Base-by-base conservation (phyloP, 805 yeast species). In the Blastobotrys mokoenaii region DNA sequence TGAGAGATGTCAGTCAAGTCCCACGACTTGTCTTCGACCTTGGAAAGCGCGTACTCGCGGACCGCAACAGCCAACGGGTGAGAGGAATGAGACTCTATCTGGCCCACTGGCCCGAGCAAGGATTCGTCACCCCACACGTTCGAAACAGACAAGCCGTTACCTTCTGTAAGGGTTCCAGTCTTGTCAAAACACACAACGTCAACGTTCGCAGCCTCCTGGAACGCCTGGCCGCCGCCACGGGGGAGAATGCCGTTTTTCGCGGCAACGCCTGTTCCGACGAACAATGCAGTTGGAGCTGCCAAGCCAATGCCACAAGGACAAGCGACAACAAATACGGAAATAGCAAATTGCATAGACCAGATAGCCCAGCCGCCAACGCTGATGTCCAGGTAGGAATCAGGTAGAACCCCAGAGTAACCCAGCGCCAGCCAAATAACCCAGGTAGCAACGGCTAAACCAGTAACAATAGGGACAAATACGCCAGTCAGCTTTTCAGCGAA, bases 231-330 rank as follows among this genome's bases (percentile, higher is more conserved):
- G 4, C 93, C 93, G 14, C 90, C 90, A 51, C 82, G 74, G 1
- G 84, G 87, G 33, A 84, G 67, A 43, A 84, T 78, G 16, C 90
- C 93, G 58, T 77, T 65, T 56, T 79, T 80, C 11, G 93, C 93
- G 32, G 89, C 87, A 42, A 84, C 60, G 0, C 90, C 87, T 14
- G 86, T 70, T 2, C 93, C 93, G 10, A 84, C 87, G 66, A 80
- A 82, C 35, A 84, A 60, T 0, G 93, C 90, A 1, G 90, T 83
- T 1, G 93, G 93, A 1, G 90, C 93, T 18, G 93, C 93, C 17
- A 84, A 66, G 1, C 90, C 93, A 53, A 84, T 76, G 1, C 90
- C 94, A 67, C 93, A 84, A 1, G 94, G 94, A 58, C 94, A 84
- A 0, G 90, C 90, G 42, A 84, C 77, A 1, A 84, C 90, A 64